These are phyloP conservation scores for Candida quercuum DNA, from an alignment of 805 yeast genomes.

Conservation along the genomic window DNA sequence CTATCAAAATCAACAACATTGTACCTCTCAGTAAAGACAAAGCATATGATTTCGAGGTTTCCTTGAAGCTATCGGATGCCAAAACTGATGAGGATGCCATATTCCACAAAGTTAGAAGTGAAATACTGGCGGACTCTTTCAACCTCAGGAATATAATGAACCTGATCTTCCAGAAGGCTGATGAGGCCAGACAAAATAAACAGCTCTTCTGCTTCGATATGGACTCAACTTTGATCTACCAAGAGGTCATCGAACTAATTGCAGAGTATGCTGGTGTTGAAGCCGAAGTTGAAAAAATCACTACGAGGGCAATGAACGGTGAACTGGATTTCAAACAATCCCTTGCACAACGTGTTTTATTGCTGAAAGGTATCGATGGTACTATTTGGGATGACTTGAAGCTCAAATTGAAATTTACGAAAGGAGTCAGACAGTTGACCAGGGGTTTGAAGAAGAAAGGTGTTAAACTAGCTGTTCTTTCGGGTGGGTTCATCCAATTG, in stretches of 20 bases:
- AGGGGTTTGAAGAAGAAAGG: slow-evolving; percentile 55
- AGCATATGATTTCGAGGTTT: slow-evolving; percentile 33
- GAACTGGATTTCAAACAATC: slow-evolving; percentile 89
- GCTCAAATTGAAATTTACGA: slow-evolving; percentile 64
- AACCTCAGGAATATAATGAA: slow-evolving; percentile 30
- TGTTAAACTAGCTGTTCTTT: slow-evolving; percentile 74
- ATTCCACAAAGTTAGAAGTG: slow-evolving; percentile 10
- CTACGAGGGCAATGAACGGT: slow-evolving; percentile 95
- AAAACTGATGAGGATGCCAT: slow-evolving; percentile 7
- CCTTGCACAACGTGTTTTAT: slow-evolving; percentile 62
- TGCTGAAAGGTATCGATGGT: slow-evolving; percentile 80
- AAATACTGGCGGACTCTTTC: slow-evolving; percentile 5
- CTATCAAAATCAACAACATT: slow-evolving; percentile 25
- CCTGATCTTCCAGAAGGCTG: slow-evolving; percentile 35
- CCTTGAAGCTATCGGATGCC: slow-evolving; percentile 13
- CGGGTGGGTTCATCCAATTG: slow-evolving; percentile 92
- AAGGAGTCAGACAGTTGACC: slow-evolving; percentile 76
- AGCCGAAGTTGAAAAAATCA: slow-evolving; percentile 77
- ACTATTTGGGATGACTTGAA: slow-evolving; percentile 77
- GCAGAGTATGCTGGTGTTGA: slow-evolving; percentile 94
- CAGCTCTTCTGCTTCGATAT: slow-evolving; percentile 86
- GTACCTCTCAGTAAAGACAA: slow-evolving; percentile 27
- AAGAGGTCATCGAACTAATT: slow-evolving; percentile 93
- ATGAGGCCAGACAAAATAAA: slow-evolving; percentile 28
- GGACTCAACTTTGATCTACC: slow-evolving; percentile 95